Percentiles rank a stretch among this genome's conserved stretches.
These are phyloP conservation scores for Aspergillus sp. DNA, from an alignment of 2,329 filamentous ascomycete species.

Conservation along the genomic window DNA sequence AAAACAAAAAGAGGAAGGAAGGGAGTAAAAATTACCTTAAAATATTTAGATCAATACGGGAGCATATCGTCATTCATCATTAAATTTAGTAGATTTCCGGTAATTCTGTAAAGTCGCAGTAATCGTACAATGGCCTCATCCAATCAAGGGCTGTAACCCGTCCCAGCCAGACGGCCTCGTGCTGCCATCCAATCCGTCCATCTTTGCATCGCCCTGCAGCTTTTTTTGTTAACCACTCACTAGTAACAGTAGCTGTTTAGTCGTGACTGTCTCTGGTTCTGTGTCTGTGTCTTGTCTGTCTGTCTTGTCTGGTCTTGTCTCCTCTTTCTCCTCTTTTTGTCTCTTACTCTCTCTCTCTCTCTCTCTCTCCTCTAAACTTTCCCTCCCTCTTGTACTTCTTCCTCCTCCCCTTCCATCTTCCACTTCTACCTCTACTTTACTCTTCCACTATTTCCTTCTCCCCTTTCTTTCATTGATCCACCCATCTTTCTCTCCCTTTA, in stretches of 20 bases:
- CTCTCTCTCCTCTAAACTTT: constrained; percentile 22
- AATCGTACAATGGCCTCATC: too few species aligned
- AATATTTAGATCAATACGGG: background rate
- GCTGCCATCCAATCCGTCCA: constrained; percentile 8
- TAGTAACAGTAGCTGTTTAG: background rate
- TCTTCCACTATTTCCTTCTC: constrained; percentile 11
- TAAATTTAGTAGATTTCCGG: too few species aligned
- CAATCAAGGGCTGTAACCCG: background rate
- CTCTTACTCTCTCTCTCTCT: constrained; percentile 4
- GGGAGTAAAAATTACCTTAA: background rate
- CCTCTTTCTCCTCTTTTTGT: constrained; percentile 13
- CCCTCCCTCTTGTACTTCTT: constrained; percentile 23
- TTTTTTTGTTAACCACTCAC: background rate
- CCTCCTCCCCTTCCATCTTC: constrained; percentile 17
- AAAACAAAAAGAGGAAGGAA: too few species aligned
- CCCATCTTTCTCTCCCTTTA: constrained; percentile 10
- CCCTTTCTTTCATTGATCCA: constrained; percentile 10
- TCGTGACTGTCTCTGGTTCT: background rate
- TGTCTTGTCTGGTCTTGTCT: background rate
- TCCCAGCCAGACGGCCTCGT: constrained; percentile 1
- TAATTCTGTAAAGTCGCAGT: too few species aligned
- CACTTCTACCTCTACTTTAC: constrained; percentile 12
- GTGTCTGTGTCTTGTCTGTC: background rate
- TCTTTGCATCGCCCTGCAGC: constrained; percentile 5
- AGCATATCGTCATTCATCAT: too few species aligned